Evolutionary conservation across 176 grass and related monocot species (phyloP).

Genomic region (Saccharum officinarum): DNA sequence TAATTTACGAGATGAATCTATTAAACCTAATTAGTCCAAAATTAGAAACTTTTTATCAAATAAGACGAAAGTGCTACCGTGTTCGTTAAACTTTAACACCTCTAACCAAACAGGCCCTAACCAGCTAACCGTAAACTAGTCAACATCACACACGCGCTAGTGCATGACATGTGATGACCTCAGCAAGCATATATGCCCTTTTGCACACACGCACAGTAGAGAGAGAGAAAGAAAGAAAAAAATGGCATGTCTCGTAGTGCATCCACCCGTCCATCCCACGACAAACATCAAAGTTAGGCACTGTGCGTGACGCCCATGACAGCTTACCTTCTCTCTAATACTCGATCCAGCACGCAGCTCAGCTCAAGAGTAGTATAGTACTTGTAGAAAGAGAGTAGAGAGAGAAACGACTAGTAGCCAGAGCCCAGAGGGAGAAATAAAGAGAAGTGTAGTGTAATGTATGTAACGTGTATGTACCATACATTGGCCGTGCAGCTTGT

Average conservation of each 20-base stretch:
- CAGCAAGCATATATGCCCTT: slow-evolving; percentile 31
- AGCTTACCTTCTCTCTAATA: slow-evolving; percentile 47
- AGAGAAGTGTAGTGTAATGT: not conserved
- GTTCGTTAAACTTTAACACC: too few relatives aligned
- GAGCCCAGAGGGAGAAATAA: not conserved
- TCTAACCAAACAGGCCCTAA: too few relatives aligned
- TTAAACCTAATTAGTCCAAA: too few relatives aligned
- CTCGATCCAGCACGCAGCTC: too few relatives aligned
- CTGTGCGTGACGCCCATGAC: slow-evolving; percentile 35
- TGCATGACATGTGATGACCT: slow-evolving; percentile 39
- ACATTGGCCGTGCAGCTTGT: not conserved
- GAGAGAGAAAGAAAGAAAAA: not conserved
- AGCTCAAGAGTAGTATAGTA: not conserved
- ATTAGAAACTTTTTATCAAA: too few relatives aligned
- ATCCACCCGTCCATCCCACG: slow-evolving; percentile 29
- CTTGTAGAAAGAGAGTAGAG: too few relatives aligned
- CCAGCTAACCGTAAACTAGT: slow-evolving; percentile 13
- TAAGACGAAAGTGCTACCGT: too few relatives aligned
- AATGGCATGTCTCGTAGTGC: slow-evolving; percentile 27
- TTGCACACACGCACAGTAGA: not conserved
- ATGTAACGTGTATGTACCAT: slow-evolving; percentile 27
- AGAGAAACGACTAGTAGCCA: not conserved
- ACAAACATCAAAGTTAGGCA: slow-evolving; percentile 34
- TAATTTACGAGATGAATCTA: too few relatives aligned
- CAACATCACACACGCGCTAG: slow-evolving; percentile 14